Conservation (phyloP, 1,139 yeast genomes). For the Taiozyma sp. region DNA sequence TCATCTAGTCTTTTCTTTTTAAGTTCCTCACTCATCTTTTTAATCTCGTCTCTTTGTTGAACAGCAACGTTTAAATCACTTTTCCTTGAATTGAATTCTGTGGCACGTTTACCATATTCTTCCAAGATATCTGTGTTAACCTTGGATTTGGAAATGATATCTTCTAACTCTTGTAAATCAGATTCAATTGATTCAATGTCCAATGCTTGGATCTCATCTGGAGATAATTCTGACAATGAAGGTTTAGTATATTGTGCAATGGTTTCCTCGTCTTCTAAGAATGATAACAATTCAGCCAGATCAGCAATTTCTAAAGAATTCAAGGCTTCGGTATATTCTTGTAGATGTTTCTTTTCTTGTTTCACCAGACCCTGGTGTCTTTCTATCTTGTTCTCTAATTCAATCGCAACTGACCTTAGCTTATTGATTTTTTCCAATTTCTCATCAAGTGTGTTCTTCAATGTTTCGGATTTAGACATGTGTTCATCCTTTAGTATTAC, state of each 20-base stretch:
- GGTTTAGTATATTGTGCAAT: conserved; percentile 15
- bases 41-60: conserved; percentile 57
- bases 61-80: conserved; percentile 66
- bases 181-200: conserved; percentile 45
- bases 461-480: conserved; percentile 21
- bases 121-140: conserved; percentile 72
- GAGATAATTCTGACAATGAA: conserved; percentile 37
- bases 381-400: conserved; percentile 59
- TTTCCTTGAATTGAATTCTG: conserved; percentile 60
- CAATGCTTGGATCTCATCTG: conserved; percentile 47
- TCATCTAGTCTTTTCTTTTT: conserved; percentile 75
- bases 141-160: conserved; percentile 48
- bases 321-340: conserved; percentile 35
- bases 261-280: conserved; percentile 21
- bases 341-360: conserved; percentile 36
- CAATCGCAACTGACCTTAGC: conserved; percentile 65
- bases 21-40: conserved; percentile 60
- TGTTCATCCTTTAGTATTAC: conserved; percentile 23
- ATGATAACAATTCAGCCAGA: conserved; percentile 27
- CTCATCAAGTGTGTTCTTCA: conserved; percentile 44
- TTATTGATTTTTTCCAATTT: conserved; percentile 51
- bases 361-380: conserved; percentile 41
- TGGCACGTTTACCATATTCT: conserved; percentile 66
- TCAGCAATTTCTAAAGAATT: conserved; percentile 45
- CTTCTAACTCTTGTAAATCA: conserved; percentile 52